Conservation (phyloP, 1,139 yeast genomes). For the Kodamaea sp. region DNA sequence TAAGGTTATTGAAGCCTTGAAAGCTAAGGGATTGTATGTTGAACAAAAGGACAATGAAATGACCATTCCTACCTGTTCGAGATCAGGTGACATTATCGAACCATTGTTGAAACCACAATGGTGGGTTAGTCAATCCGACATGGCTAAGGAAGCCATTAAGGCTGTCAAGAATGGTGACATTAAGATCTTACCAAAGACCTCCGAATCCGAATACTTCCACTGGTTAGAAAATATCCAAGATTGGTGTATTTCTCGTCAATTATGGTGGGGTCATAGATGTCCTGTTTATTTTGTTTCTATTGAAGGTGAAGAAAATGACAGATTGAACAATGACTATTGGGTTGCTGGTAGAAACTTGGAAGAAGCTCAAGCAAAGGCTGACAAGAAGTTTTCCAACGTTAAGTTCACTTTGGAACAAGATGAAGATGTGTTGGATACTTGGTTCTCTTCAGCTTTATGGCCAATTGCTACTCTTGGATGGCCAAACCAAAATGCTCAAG, state of each 20-base stretch:
- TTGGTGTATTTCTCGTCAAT: slow-evolving; percentile 99
- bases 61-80: slow-evolving; percentile 89
- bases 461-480: slow-evolving; percentile 95
- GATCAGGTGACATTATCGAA: slow-evolving; percentile 96
- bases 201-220: slow-evolving; percentile 89
- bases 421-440: slow-evolving; percentile 96
- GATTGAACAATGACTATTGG: slow-evolving; percentile 75
- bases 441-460: slow-evolving; percentile 99
- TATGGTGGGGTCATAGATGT: slow-evolving; percentile 99
- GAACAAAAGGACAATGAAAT: slow-evolving; percentile 93
- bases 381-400: slow-evolving; percentile 62
- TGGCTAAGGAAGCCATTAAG: slow-evolving; percentile 84
- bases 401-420: slow-evolving; percentile 84
- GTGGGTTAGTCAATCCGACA: slow-evolving; percentile 93
- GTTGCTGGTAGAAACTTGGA: slow-evolving; percentile 79
- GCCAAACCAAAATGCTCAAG: slow-evolving; percentile 71
- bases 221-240: slow-evolving; percentile 97
- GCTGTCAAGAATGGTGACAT: slow-evolving; percentile 84
- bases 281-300: slow-evolving; percentile 87
- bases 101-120: slow-evolving; percentile 97
- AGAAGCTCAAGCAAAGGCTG: slow-evolving; percentile 85
- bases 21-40: slow-evolving; percentile 68
- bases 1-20: slow-evolving; percentile 75
- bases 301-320: slow-evolving; percentile 65
- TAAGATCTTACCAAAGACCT: slow-evolving; percentile 79